Conservation (phyloP, 2,329 filamentous ascomycete genomes). For the Microsporum ferrugineum region DNA sequence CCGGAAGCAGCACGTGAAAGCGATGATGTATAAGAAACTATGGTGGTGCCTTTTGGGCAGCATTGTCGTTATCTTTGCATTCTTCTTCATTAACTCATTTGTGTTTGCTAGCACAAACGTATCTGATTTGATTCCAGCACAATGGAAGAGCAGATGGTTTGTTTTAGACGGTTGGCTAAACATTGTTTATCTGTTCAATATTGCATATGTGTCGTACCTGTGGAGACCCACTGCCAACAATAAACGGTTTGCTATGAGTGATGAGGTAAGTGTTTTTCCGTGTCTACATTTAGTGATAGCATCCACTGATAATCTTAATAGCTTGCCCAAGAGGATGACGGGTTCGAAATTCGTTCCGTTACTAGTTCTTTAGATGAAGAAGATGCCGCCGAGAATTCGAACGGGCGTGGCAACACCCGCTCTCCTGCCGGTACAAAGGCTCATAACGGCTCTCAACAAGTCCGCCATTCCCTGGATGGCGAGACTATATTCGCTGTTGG, state of each 20-base stretch:
- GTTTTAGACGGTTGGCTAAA: slow-evolving; percentile 96
- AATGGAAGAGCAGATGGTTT: slow-evolving; percentile 98
- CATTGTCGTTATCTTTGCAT: slow-evolving; percentile 90
- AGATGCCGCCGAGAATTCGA: slow-evolving; percentile 31
- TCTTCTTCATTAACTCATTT: slow-evolving; percentile 98
- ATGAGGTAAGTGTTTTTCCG: slow-evolving; percentile 51
- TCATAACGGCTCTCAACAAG: slow-evolving; percentile 26
- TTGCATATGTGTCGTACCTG: slow-evolving; percentile 84
- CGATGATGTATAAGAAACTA: slow-evolving; percentile 91
- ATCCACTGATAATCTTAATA: slow-evolving; percentile 20
- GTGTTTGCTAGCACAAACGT: slow-evolving; percentile 77
- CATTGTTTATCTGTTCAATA: slow-evolving; percentile 86
- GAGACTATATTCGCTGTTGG: slow-evolving; percentile 95
- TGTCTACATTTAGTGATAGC: neutral
- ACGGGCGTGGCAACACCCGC: slow-evolving; percentile 19
- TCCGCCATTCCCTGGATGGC: slow-evolving; percentile 59
- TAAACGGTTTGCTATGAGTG: slow-evolving; percentile 93
- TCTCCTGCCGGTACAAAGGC: slow-evolving; percentile 36
- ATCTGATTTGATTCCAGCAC: slow-evolving; percentile 83
- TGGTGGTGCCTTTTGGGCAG: slow-evolving; percentile 95
- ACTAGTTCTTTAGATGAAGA: slow-evolving; percentile 61
- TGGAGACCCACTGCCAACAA: slow-evolving; percentile 97
- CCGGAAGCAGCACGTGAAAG: slow-evolving; percentile 86
- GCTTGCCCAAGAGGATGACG: slow-evolving; percentile 95
- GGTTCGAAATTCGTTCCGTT: slow-evolving; percentile 91